These are phyloP conservation scores for Prosopis cineraria DNA, from an alignment of 306 rosid species.

Conservation along the genomic window DNA sequence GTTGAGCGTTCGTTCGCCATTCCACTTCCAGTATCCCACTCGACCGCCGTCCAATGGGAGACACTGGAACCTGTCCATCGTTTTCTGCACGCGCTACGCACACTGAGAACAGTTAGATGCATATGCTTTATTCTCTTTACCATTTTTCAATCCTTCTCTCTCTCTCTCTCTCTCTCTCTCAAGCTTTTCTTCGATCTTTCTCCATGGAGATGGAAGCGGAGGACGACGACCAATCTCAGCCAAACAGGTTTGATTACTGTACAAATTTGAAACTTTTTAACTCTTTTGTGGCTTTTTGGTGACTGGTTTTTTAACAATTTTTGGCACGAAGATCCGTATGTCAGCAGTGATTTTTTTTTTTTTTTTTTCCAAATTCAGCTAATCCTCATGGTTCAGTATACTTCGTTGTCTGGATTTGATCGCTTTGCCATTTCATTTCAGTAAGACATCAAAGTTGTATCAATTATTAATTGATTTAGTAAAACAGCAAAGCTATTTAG, in stretches of 20 bases:
- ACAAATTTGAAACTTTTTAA: constrained; percentile 9
- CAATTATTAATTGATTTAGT: not conserved
- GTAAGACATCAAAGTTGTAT: not conserved
- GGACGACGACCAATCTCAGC: constrained; percentile 34
- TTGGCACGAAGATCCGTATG: not conserved
- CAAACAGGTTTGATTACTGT: constrained; percentile 44
- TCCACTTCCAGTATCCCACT: not conserved
- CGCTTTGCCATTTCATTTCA: not conserved
- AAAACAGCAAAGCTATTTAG: not conserved
- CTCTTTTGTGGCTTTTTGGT: not conserved
- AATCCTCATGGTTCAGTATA: not conserved
- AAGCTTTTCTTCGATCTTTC: constrained; percentile 8
- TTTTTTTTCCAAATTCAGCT: not conserved
- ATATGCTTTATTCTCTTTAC: not conserved
- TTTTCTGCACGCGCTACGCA: constrained; percentile 6
- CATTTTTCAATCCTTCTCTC: not conserved
- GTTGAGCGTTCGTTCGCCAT: not conserved
- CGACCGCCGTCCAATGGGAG: not conserved
- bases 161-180: constrained; percentile 2
- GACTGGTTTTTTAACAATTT: not conserved
- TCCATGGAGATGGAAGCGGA: constrained; percentile 44
- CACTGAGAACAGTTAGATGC: not conserved
- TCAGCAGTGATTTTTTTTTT: too few species aligned
- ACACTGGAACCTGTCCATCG: too few species aligned
- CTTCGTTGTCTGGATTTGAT: not conserved